phyloP scores from a whole-genome alignment of 2,329 filamentous ascomycete species.

The Pseudogymnoascus sp. region DNA sequence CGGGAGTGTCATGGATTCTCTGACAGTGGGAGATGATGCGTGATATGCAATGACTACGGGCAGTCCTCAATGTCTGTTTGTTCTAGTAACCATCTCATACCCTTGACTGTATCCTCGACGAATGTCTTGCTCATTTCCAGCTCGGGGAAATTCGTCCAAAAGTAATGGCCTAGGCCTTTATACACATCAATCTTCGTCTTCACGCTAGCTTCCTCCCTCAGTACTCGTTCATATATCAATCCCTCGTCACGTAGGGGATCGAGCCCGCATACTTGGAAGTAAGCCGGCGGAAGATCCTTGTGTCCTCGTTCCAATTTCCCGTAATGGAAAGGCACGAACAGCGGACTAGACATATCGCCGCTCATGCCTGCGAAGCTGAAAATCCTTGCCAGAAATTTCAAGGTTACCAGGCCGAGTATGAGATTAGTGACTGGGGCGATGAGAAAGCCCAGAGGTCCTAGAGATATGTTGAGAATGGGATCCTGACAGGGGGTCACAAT shows the following conservation, averaged over 20 bases:
- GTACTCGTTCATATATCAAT: conserved; percentile 38
- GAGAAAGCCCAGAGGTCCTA: conserved; percentile 1
- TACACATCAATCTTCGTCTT: conserved; percentile 34
- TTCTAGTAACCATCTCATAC: conserved; percentile 17
- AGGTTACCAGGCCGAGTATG: not conserved
- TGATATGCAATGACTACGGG: too few relatives aligned
- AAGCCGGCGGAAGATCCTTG: conserved; percentile 21
- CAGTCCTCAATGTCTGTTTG: too few relatives aligned
- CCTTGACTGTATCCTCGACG: conserved; percentile 18
- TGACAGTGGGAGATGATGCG: too few relatives aligned
- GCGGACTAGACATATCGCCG: conserved; percentile 11
- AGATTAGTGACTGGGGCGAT: conserved; percentile 6
- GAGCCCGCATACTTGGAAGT: conserved; percentile 23
- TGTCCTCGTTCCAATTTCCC: conserved; percentile 17
- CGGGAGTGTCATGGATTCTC: too few relatives aligned
- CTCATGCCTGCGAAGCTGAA: conserved; percentile 12
- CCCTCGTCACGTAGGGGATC: conserved; percentile 24
- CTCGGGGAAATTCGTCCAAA: conserved; percentile 19
- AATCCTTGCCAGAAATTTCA: conserved; percentile 9
- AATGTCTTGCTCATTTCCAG: conserved; percentile 20
- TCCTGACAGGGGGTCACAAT: conserved; percentile 10
- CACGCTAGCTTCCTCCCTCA: conserved; percentile 35
- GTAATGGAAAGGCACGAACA: conserved; percentile 12
- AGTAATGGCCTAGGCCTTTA: conserved; percentile 9
- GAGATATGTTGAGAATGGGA: conserved; percentile 11